These are phyloP conservation scores for Ophiocytium majus DNA, from an alignment of 352 stramenopile species.

Conservation along the genomic window DNA sequence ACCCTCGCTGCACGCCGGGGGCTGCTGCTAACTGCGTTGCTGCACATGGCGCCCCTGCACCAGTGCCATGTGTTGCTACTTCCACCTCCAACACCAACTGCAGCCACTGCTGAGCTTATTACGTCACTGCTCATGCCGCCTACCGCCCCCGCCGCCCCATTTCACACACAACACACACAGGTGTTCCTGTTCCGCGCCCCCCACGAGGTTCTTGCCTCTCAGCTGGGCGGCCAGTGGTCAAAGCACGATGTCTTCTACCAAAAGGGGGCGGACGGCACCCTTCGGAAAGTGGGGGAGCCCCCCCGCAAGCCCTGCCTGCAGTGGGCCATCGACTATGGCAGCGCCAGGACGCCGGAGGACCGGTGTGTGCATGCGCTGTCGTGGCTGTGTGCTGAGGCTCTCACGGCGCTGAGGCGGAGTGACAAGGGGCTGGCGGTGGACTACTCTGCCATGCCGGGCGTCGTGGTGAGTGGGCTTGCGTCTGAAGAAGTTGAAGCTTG, in stretches of 20 bases:
- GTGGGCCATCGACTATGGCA: constrained; percentile 5
- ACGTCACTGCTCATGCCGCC: no score
- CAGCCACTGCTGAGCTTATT: no score
- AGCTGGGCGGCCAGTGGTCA: constrained; percentile 27
- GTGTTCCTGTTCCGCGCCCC: constrained; percentile 46
- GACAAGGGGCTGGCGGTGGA: neutral
- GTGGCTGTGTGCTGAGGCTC: neutral
- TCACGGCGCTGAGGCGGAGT: neutral
- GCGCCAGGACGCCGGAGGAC: neutral
- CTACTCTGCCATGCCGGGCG: neutral
- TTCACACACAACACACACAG: no score
- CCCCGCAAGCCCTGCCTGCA: neutral
- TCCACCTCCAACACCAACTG: no score
- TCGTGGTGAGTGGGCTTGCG: neutral
- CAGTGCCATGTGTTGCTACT: no score
- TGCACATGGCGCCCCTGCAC: no score
- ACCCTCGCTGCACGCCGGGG: no score
- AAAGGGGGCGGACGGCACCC: neutral
- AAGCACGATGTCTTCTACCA: constrained; percentile 14
- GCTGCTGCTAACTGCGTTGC: no score
- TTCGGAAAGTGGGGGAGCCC: neutral
- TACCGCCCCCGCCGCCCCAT: no score
- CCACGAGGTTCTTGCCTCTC: constrained; percentile 44
- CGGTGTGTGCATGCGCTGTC: neutral
- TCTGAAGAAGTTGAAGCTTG: neutral